A percentile compares a stretch with the other conserved stretches of the same genome.
Conservation (phyloP, 176 grass and related monocot species). For the Bonia amplexicaulis region DNA sequence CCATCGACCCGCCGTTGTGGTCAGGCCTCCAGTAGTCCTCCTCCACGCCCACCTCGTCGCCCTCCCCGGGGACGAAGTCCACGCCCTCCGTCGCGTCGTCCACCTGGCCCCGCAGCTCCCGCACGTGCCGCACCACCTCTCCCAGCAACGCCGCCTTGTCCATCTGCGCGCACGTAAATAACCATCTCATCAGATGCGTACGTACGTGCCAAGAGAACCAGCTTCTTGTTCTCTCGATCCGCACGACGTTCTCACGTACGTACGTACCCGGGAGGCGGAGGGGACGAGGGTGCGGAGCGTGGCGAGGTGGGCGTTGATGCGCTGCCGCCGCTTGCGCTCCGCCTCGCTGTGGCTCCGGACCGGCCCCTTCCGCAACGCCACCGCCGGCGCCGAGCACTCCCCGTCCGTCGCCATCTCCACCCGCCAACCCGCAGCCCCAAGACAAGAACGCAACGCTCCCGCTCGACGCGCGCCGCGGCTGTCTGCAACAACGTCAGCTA, state of each 20-base stretch:
- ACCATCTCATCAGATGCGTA: no score
- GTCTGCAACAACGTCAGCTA: not conserved
- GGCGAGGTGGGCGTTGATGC: slow-evolving; percentile 92
- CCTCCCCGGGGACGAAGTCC: slow-evolving; percentile 54
- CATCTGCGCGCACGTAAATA: slow-evolving; percentile 42
- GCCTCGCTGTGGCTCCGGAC: slow-evolving; percentile 81
- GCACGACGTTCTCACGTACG: not conserved
- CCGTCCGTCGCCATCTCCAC: slow-evolving; percentile 31
- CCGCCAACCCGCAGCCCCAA: not conserved
- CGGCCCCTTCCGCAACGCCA: slow-evolving; percentile 19
- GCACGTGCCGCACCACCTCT: slow-evolving; percentile 89
- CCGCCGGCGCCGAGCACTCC: slow-evolving; percentile 16
- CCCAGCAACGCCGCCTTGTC: slow-evolving; percentile 95
- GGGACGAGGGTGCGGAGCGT: slow-evolving; percentile 87
- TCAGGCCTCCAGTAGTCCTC: not conserved
- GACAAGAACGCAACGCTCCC: not conserved
- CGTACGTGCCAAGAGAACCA: not conserved
- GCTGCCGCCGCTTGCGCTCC: slow-evolving; percentile 78
- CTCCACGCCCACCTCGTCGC: slow-evolving; percentile 79
- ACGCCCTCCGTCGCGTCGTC: slow-evolving; percentile 44
- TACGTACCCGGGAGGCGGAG: slow-evolving; percentile 73
- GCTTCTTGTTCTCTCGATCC: not conserved
- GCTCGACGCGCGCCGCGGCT: not conserved
- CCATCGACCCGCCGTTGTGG: not conserved
- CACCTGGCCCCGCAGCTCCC: slow-evolving; percentile 58